Evolutionary conservation across 169 alveolate genomes (phyloP).

Genomic region (Plasmodium knowlesi): DNA sequence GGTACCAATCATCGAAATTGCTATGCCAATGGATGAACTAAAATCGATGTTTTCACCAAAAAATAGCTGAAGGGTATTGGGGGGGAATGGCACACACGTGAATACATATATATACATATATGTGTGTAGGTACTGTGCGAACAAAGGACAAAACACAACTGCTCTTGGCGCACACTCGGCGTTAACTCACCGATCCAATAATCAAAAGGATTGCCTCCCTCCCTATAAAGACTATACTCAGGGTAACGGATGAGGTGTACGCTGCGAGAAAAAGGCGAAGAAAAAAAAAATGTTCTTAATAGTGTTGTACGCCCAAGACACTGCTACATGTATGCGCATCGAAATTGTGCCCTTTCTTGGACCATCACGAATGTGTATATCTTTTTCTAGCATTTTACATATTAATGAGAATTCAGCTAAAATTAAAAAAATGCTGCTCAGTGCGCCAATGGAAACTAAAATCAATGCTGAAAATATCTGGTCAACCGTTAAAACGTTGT

Average conservation of each 20-base stretch:
- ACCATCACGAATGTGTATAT: background rate
- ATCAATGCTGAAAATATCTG: constrained; percentile 13
- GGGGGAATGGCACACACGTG: background rate
- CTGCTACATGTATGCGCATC: background rate
- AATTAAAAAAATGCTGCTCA: constrained; percentile 53
- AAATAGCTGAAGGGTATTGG: constrained; percentile 15
- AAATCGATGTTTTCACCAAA: constrained; percentile 56
- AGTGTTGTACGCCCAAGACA: background rate
- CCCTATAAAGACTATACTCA: constrained; percentile 60
- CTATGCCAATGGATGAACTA: constrained; percentile 67
- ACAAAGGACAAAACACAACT: background rate
- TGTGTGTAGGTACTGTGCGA: background rate
- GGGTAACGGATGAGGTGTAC: constrained; percentile 54
- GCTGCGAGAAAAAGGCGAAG: background rate
- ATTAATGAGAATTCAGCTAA: constrained; percentile 49
- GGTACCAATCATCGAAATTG: constrained; percentile 69
- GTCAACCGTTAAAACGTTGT: constrained; percentile 21
- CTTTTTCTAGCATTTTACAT: constrained; percentile 19
- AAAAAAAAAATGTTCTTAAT: background rate
- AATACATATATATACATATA: background rate
- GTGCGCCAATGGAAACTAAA: constrained; percentile 31
- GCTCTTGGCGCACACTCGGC: background rate
- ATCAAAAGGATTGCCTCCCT: constrained; percentile 64
- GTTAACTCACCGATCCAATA: constrained; percentile 45
- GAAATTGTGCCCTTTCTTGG: background rate